phyloP scores from a whole-genome alignment of 1,139 yeast species.

The Eremothecium cymbalariae region DNA sequence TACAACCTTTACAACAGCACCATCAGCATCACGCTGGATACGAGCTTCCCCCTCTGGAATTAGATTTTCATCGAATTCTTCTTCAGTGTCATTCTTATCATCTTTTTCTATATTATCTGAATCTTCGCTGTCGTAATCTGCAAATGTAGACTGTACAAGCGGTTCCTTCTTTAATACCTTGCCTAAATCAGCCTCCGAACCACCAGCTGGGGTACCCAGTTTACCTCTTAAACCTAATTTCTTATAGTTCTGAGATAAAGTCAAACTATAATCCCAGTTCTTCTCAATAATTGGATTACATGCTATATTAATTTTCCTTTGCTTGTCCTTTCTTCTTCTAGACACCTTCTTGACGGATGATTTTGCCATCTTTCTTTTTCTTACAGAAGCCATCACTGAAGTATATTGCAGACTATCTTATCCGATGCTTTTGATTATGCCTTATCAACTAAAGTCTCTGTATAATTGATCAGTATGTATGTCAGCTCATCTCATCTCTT shows the following conservation, averaged over 20 bases:
- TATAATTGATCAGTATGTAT: no score
- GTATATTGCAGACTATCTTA: no score
- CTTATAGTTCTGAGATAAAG: slow-evolving; percentile 77
- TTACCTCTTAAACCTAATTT: slow-evolving; percentile 65
- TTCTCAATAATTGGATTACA: slow-evolving; percentile 78
- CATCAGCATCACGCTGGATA: slow-evolving; percentile 64
- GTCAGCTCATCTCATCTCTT: no score
- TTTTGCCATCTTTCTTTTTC: slow-evolving; percentile 78
- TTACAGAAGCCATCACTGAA: slow-evolving; percentile 76
- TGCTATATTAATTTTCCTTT: slow-evolving; percentile 52
- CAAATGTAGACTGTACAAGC: slow-evolving; percentile 11
- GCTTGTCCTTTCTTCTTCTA: slow-evolving; percentile 60
- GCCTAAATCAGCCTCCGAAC: slow-evolving; percentile 45
- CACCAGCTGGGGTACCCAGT: slow-evolving; percentile 61
- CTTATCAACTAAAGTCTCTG: no score
- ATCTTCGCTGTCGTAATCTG: slow-evolving; percentile 35
- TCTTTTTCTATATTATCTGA: slow-evolving; percentile 35
- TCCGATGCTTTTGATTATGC: no score
- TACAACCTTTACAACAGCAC: slow-evolving; percentile 59
- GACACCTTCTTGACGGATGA: slow-evolving; percentile 63
- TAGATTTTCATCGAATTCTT: slow-evolving; percentile 44
- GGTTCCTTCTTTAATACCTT: slow-evolving; percentile 22
- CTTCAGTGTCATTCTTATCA: slow-evolving; percentile 33
- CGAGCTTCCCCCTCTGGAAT: slow-evolving; percentile 79
- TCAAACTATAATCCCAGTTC: slow-evolving; percentile 79